Base-by-base conservation (phyloP, 768 basidiomycete genomes). In the Mrakia frigida region DNA sequence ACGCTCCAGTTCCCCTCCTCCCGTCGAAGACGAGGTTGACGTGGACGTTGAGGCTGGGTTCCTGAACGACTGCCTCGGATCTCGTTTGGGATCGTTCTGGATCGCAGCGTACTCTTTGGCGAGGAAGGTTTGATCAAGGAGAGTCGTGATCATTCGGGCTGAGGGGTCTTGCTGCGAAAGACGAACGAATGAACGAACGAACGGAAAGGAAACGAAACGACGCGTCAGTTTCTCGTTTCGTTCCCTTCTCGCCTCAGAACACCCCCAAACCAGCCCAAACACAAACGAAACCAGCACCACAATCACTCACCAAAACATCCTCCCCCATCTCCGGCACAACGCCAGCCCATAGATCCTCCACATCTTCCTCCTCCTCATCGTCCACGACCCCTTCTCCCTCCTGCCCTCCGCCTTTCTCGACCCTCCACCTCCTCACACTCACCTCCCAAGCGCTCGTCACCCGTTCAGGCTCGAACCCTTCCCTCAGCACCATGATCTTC, bases 31-130 rank as follows among this genome's bases (percentile, higher is more conserved):
- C 25, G 70, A n/a, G 39, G 53, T 33, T 35, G 72, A 25, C 13
- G 10, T 33, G 90, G 76, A 70, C 25, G n/a, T 70, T 71, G 46
- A 33, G 28, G 67, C 28, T 0, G 73, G 90, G 76, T 91, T 91
- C 74, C 91, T 87, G 88, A 97, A 97, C 3, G 91, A 89, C 23
- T 89, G 89, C 46, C 93, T 90, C 31, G 94, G 93, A 84, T 98
- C 94, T 74, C 92, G 88, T 80, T 94, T 92, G 0, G 92, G 87
- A 80, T 94, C 95, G 84, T 92, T 93, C 56, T 91, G 87, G 78
- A 96, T 92, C 81, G 93, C 89, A 83, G 96, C 94, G 83, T 94
- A 93, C 81, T 98, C 91, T 81, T 91, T 90, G 3, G 90, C 87
- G 16, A 98, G 89, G 87, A 98, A 98, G 0, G 88, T 86, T 84